Percentiles rank a stretch among this genome's conserved stretches.
Evolutionary conservation across 257 asterid genomes (phyloP).

Genomic region (Hygrophila difformis): DNA sequence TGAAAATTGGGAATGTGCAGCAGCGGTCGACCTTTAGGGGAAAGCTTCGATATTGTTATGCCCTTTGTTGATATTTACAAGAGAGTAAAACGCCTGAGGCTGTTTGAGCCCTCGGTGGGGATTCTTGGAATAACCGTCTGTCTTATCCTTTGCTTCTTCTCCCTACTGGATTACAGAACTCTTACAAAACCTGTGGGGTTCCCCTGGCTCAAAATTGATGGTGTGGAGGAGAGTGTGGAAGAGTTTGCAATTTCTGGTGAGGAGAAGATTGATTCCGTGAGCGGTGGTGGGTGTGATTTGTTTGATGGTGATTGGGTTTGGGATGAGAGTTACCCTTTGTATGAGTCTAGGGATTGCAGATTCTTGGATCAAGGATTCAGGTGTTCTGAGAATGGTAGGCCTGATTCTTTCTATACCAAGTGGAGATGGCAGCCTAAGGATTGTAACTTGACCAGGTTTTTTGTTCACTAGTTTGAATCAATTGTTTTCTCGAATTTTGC

Average conservation of each 20-base stretch:
- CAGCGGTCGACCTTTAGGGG: no score
- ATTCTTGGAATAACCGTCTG: slow-evolving; percentile 56
- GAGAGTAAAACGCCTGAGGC: slow-evolving; percentile 61
- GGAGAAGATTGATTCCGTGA: no score
- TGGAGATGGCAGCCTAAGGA: slow-evolving; percentile 97
- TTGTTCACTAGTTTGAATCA: no score
- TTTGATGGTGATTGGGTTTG: slow-evolving; percentile 98
- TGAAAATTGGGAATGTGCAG: no score
- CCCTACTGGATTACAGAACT: slow-evolving; percentile 54
- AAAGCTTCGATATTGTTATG: no score
- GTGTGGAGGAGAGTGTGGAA: slow-evolving; percentile 16
- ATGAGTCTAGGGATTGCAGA: slow-evolving; percentile 65
- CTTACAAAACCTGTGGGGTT: slow-evolving; percentile 50
- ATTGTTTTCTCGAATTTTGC: neutral
- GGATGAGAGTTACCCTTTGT: slow-evolving; percentile 86
- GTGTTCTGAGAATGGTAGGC: slow-evolving; percentile 89
- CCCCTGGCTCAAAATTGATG: slow-evolving; percentile 49
- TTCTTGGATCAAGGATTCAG: slow-evolving; percentile 84
- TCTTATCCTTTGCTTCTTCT: slow-evolving; percentile 51
- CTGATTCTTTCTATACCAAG: slow-evolving; percentile 82
- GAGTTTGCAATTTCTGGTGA: slow-evolving; percentile 56
- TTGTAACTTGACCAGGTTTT: slow-evolving; percentile 87
- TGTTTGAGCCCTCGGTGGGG: slow-evolving; percentile 73
- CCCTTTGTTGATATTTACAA: slow-evolving; percentile 41
- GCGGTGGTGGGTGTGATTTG: slow-evolving; percentile 60